phyloP scores from a whole-genome alignment of 2,329 filamentous ascomycete species.

The Periconia digitata region DNA sequence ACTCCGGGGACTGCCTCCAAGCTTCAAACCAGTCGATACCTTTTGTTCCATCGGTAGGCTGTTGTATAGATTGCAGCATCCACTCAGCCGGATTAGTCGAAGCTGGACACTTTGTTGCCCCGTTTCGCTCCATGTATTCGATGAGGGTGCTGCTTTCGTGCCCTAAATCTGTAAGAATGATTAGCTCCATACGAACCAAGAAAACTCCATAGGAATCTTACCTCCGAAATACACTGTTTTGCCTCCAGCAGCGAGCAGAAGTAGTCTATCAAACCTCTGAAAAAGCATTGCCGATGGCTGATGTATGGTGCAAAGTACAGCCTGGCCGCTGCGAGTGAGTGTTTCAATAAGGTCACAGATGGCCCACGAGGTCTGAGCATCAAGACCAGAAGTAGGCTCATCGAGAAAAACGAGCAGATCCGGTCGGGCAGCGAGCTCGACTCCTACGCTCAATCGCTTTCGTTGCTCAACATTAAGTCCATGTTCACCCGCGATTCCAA shows the following conservation, averaged over 20 bases:
- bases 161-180: slow-evolving; percentile 59
- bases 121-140: slow-evolving; percentile 71
- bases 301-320: slow-evolving; percentile 91
- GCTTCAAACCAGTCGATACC: slow-evolving; percentile 14
- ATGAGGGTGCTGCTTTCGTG: slow-evolving; percentile 54
- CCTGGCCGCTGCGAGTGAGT: slow-evolving; percentile 73
- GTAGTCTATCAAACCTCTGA: slow-evolving; percentile 77
- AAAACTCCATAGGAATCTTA: slow-evolving; percentile 48
- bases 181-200: no score
- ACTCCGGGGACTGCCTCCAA: slow-evolving; percentile 14
- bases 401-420: slow-evolving; percentile 76
- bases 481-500: slow-evolving; percentile 80
- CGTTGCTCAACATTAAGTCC: slow-evolving; percentile 67
- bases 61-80: slow-evolving; percentile 58
- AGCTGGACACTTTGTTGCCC: slow-evolving; percentile 61
- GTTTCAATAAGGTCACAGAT: slow-evolving; percentile 83
- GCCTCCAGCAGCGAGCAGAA: slow-evolving; percentile 73
- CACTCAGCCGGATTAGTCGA: slow-evolving; percentile 80
- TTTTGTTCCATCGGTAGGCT: slow-evolving; percentile 20
- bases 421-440: slow-evolving; percentile 86
- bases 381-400: slow-evolving; percentile 52
- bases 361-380: slow-evolving; percentile 87
- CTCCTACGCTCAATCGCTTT: slow-evolving; percentile 80
- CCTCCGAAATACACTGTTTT: slow-evolving; percentile 77
- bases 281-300: slow-evolving; percentile 91